phyloP scores from a whole-genome alignment of 1,139 yeast genomes.

The Kodamaea fungicola region DNA sequence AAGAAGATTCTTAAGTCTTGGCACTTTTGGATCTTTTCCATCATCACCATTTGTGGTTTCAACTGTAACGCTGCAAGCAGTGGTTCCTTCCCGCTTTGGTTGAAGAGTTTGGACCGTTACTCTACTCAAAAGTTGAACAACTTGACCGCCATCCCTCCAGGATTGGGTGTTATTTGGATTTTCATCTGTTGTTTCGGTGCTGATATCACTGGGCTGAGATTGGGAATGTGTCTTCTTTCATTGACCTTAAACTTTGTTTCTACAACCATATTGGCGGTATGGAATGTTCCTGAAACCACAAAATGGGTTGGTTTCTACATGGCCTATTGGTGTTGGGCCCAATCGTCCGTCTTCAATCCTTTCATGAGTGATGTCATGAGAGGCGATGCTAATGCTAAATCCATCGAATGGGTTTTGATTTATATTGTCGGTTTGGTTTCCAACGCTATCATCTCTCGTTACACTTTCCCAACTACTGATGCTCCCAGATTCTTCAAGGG shows the following conservation, averaged over 20 bases:
- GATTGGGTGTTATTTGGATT: slow-evolving; percentile 47
- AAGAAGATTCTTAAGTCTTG: slow-evolving; percentile 20
- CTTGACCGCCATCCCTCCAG: slow-evolving; percentile 45
- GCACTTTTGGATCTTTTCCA: slow-evolving; percentile 21
- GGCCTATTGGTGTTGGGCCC: slow-evolving; percentile 21
- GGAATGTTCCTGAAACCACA: slow-evolving; percentile 19
- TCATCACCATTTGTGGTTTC: slow-evolving; percentile 20
- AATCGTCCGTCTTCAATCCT: slow-evolving; percentile 23
- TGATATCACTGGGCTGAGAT: slow-evolving; percentile 25
- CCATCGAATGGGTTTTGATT: slow-evolving; percentile 25
- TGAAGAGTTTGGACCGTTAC: slow-evolving; percentile 42
- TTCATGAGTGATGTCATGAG: slow-evolving; percentile 20
- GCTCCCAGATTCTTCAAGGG: slow-evolving; percentile 17
- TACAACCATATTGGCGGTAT: slow-evolving; percentile 18
- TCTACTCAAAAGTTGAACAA: slow-evolving; percentile 36
- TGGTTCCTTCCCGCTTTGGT: slow-evolving; percentile 47
- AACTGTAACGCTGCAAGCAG: slow-evolving; percentile 39
- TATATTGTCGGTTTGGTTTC: slow-evolving; percentile 26
- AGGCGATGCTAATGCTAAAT: slow-evolving; percentile 21
- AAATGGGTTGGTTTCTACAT: slow-evolving; percentile 20
- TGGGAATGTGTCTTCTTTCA: slow-evolving; percentile 23
- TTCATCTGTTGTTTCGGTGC: slow-evolving; percentile 32
- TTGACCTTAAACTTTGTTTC: slow-evolving; percentile 14
- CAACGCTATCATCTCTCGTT: slow-evolving; percentile 23
- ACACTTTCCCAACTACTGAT: slow-evolving; percentile 20